These are phyloP conservation scores for Syncephalastrum racemosum DNA, from an alignment of 371 early-diverging fungal species.

Conservation along the genomic window DNA sequence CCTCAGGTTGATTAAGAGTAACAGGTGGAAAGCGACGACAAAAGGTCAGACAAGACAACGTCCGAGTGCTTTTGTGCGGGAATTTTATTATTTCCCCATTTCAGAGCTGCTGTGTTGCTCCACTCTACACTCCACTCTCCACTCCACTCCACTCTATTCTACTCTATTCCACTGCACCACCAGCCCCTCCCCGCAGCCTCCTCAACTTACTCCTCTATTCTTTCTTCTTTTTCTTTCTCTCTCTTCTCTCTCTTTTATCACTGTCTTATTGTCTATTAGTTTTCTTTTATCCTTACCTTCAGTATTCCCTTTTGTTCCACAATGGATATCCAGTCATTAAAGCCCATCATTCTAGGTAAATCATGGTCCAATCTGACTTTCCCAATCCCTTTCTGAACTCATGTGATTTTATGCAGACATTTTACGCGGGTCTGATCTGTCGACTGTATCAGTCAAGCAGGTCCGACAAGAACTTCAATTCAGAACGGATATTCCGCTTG, in stretches of 20 bases:
- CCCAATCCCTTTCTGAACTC: neutral
- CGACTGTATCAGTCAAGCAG: conserved; percentile 45
- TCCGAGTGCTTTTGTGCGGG: no score
- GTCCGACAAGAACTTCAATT: conserved; percentile 49
- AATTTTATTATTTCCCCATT: no score
- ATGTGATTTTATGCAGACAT: conserved; percentile 26
- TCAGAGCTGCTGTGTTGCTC: no score
- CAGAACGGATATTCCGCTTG: conserved; percentile 30
- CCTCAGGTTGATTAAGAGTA: no score
- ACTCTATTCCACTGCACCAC: no score
- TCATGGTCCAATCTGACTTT: neutral
- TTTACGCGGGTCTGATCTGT: conserved; percentile 45
- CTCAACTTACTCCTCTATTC: neutral
- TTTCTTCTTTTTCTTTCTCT: conserved; percentile 6
- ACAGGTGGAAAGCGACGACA: no score
- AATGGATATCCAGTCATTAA: conserved; percentile 14
- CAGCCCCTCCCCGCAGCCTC: neutral
- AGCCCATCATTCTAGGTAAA: conserved; percentile 14
- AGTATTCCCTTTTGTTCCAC: neutral
- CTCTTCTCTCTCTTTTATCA: conserved; percentile 1
- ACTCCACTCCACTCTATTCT: no score
- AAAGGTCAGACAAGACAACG: no score
- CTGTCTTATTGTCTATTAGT: neutral
- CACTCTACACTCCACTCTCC: no score
- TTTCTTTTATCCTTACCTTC: neutral